Evolutionary conservation across 2,329 filamentous ascomycete species (phyloP).

Genomic region (Paradendryphiella salina): DNA sequence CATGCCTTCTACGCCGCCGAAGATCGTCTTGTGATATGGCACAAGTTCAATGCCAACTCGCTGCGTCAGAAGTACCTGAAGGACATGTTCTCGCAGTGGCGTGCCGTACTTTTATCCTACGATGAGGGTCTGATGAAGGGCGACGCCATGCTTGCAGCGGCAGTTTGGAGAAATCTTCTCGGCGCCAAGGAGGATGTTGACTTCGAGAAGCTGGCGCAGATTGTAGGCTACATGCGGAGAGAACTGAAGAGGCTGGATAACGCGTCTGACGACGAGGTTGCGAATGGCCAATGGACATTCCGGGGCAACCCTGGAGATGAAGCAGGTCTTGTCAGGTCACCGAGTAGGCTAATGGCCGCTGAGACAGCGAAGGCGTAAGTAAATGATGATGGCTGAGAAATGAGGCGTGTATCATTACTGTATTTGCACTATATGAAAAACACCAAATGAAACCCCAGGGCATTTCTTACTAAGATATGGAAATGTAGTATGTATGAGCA

Average conservation of each 20-base stretch:
- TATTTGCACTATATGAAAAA: conserved; percentile 4
- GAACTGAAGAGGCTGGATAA: conserved; percentile 59
- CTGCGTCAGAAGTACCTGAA: conserved; percentile 69
- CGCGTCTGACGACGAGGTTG: conserved; percentile 57
- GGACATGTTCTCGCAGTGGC: conserved; percentile 92
- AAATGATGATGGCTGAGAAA: not conserved
- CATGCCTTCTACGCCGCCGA: conserved; percentile 93
- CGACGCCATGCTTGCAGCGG: conserved; percentile 75
- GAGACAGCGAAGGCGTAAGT: conserved; percentile 17
- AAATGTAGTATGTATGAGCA: not conserved
- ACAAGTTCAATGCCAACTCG: conserved; percentile 63
- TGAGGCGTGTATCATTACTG: conserved; percentile 3
- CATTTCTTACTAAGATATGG: not conserved
- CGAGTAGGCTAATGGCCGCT: conserved; percentile 29
- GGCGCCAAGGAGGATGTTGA: conserved; percentile 70
- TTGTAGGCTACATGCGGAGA: conserved; percentile 66
- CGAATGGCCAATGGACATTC: conserved; percentile 56
- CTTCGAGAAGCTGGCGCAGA: conserved; percentile 61
- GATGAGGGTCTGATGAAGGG: conserved; percentile 79
- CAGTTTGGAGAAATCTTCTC: conserved; percentile 92
- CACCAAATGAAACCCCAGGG: not conserved
- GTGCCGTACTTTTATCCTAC: conserved; percentile 80
- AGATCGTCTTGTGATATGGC: conserved; percentile 78
- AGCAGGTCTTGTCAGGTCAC: conserved; percentile 29
- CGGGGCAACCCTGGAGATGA: conserved; percentile 49